Evolutionary conservation across 768 basidiomycete genomes (phyloP), one percentile per base, ranked within the genome.

Genomic region (Dictyophora rubrovolvata): DNA sequence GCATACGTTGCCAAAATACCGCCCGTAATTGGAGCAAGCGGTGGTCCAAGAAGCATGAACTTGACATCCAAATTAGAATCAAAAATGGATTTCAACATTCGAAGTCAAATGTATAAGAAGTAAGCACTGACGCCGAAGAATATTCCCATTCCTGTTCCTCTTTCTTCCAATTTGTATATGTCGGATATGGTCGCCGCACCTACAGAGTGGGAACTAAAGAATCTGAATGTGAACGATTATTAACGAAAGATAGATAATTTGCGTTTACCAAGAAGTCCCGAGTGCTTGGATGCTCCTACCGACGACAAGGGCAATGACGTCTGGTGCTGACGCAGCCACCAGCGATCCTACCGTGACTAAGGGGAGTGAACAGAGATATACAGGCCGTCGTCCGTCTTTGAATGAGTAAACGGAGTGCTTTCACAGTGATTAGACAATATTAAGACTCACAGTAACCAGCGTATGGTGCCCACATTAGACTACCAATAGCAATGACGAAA

Each of bases 401-500:
- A 18, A 42, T 14, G 42, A 42, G 10, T 42, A 2, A 42, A 42
- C 11, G 16, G 5, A 4, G 51, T 6, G 23, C n/a, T 6, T 14
- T 17, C 17, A 46, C 2, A 33, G 42, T 7, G 36, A 20, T 23
- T 10, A 21, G 37, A 28, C 37, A 33, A n/a, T 46, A 37, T 33
- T 46, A 21, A 65, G n/a, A 37, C 73, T 20, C 57, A 79, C 78
- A 84, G 59, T 76, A 82, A 0, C 76, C 74, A 4, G 76, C 70
- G 51, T 80, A 75, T 1, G 76, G 73, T 0, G 81, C 77, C 75
- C 80, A 83, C 6, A 80, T 58, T 34, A 85, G 70, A 23, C 74
- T 75, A 1, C 80, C 73, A 5, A 77, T 17, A 0, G 79, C 74
- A 5, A 72, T 71, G 0, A 75, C 69, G n/a, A 79, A 67, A 23